A percentile compares a stretch with the other conserved stretches of the same genome.
phyloP scores from a whole-genome alignment of 495 filamentous ascomycete genomes.

The Aspergillus nanangensis region DNA sequence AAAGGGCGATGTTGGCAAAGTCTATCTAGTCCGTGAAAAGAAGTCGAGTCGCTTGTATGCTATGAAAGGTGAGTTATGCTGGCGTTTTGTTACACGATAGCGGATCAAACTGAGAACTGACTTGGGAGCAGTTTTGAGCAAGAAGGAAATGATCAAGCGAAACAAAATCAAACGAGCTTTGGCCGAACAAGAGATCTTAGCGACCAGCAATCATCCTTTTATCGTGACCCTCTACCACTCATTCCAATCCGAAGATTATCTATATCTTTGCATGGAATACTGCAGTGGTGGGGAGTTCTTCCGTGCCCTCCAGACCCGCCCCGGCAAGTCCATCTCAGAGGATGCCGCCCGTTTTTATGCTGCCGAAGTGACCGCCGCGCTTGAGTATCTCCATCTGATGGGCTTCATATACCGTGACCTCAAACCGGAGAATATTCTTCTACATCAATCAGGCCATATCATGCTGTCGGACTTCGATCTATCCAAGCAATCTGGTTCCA shows the following conservation, averaged over 20 bases:
- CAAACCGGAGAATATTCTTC: constrained; percentile 97
- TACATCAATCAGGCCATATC: constrained; percentile 97
- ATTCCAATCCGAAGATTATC: constrained; percentile 97
- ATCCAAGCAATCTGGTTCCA: constrained; percentile 94
- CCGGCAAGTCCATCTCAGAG: constrained; percentile 93
- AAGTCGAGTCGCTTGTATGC: constrained; percentile 92
- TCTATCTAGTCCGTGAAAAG: constrained; percentile 96
- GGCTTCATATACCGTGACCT: constrained; percentile 98
- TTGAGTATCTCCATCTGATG: constrained; percentile 98
- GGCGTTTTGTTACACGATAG: not conserved
- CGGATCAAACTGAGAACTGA: not conserved
- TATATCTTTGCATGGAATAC: constrained; percentile 99
- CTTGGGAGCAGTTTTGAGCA: constrained; percentile 77
- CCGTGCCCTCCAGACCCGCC: constrained; percentile 89
- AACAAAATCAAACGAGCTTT: constrained; percentile 99
- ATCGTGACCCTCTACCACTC: constrained; percentile 98
- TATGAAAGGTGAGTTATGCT: constrained; percentile 77
- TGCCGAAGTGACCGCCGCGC: constrained; percentile 93
- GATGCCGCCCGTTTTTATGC: constrained; percentile 98
- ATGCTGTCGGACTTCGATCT: constrained; percentile 99
- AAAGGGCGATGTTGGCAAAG: constrained; percentile 97
- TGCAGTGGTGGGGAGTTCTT: constrained; percentile 99
- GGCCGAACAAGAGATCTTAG: constrained; percentile 96
- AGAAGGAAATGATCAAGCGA: constrained; percentile 99
- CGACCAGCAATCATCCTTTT: constrained; percentile 97